Percentiles rank a stretch among this genome's conserved stretches.
phyloP scores from a whole-genome alignment of 371 early-diverging fungal genomes.

The Nosema granulosis region DNA sequence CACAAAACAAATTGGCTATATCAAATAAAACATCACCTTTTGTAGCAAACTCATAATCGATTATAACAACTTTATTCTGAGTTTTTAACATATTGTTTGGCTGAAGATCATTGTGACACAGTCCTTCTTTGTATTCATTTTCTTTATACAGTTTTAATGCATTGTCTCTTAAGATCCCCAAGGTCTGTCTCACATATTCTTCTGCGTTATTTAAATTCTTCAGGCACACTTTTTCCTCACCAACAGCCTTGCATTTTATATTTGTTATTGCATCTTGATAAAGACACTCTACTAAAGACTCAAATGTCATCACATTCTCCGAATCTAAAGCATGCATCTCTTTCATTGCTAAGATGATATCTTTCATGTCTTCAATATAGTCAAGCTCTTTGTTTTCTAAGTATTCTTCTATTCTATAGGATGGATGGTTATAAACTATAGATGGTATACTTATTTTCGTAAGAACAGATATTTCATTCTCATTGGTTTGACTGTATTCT shows the following conservation, averaged over 20 bases:
- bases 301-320: background rate
- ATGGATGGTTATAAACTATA: background rate
- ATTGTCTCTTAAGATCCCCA: background rate
- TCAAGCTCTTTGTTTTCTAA: background rate
- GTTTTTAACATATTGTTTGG: conserved; percentile 34
- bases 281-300: background rate
- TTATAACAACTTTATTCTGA: conserved; percentile 8
- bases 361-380: background rate
- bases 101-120: conserved; percentile 44
- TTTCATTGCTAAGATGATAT: background rate
- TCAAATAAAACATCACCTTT: conserved; percentile 22
- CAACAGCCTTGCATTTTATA: background rate
- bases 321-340: background rate
- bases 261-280: too few species aligned
- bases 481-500: background rate
- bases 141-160: background rate
- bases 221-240: background rate
- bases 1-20: conserved; percentile 51
- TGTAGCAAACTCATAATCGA: conserved; percentile 38
- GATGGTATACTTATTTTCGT: background rate
- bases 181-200: background rate
- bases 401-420: background rate
- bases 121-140: background rate
- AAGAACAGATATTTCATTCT: background rate
- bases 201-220: background rate